Evolutionary conservation across 148 eudicot genomes (phyloP).

Genomic region (Tetragonia tetragonoides): DNA sequence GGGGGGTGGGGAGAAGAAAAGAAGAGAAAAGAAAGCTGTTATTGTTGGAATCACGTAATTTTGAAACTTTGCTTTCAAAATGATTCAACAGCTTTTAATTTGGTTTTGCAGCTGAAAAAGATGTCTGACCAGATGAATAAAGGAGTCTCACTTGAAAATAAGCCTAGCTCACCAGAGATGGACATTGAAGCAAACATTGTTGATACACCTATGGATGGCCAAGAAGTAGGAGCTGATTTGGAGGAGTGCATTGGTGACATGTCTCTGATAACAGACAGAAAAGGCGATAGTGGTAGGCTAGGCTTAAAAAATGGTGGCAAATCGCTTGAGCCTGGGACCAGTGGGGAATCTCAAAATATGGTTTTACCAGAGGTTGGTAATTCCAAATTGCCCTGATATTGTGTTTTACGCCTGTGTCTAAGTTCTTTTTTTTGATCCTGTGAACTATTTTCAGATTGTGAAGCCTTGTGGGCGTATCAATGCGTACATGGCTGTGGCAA

Average conservation of each 20-base stretch:
- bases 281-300: conserved; percentile 26
- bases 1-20: neutral
- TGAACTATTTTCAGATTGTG: conserved; percentile 52
- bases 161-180: conserved; percentile 31
- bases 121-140: conserved; percentile 30
- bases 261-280: conserved; percentile 43
- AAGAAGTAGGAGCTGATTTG: conserved; percentile 44
- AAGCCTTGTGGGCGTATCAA: conserved; percentile 98
- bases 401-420: conserved; percentile 1
- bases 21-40: neutral
- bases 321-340: conserved; percentile 36
- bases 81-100: conserved; percentile 13
- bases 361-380: conserved; percentile 69
- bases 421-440: conserved; percentile 7
- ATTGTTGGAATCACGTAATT: neutral
- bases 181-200: conserved; percentile 35
- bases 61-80: conserved; percentile 9
- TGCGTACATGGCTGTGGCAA: conserved; percentile 80
- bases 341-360: conserved; percentile 37
- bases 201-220: conserved; percentile 42
- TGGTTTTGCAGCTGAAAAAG: conserved; percentile 58
- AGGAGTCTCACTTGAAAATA: conserved; percentile 24
- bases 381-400: neutral
- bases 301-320: conserved; percentile 31
- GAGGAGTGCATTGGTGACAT: conserved; percentile 49